Evolutionary conservation across 345 rosid species (phyloP).

Genomic region (Lenwebbia sp.): DNA sequence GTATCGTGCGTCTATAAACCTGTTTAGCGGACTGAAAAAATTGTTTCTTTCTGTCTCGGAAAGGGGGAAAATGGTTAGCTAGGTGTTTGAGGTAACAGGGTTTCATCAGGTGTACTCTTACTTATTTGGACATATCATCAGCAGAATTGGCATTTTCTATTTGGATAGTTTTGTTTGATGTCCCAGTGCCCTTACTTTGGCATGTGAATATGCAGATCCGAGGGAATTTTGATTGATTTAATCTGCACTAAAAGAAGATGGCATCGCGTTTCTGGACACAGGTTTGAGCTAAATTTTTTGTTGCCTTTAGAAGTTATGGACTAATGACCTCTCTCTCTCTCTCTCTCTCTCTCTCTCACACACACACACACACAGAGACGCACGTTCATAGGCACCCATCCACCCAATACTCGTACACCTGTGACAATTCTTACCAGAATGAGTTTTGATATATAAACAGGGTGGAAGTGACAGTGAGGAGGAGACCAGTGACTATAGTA

Average conservation of each 20-base stretch:
- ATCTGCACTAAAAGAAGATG: slow-evolving; percentile 13
- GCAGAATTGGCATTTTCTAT: background rate
- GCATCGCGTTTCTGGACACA: slow-evolving; percentile 56
- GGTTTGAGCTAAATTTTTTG: slow-evolving; percentile 26
- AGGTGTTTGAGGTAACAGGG: background rate
- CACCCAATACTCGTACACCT: background rate
- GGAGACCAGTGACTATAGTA: slow-evolving; percentile 39
- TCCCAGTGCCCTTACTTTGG: background rate
- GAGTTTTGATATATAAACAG: slow-evolving; percentile 10
- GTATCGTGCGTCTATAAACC: background rate
- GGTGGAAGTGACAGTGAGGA: slow-evolving; percentile 69
- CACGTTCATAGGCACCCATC: background rate
- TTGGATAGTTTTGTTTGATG: background rate
- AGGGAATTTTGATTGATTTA: background rate
- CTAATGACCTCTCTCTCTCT: background rate
- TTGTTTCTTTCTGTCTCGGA: background rate
- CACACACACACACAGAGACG: background rate
- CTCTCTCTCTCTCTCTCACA: background rate
- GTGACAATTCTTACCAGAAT: background rate
- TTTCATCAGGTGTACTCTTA: background rate
- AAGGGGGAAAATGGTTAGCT: background rate
- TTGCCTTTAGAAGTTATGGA: background rate
- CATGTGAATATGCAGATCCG: background rate
- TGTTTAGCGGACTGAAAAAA: background rate
- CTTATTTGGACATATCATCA: background rate